A percentile compares a stretch with the other conserved stretches of the same genome.
phyloP scores from a whole-genome alignment of 257 asterid genomes.

The Nicotiana noctiflora region DNA sequence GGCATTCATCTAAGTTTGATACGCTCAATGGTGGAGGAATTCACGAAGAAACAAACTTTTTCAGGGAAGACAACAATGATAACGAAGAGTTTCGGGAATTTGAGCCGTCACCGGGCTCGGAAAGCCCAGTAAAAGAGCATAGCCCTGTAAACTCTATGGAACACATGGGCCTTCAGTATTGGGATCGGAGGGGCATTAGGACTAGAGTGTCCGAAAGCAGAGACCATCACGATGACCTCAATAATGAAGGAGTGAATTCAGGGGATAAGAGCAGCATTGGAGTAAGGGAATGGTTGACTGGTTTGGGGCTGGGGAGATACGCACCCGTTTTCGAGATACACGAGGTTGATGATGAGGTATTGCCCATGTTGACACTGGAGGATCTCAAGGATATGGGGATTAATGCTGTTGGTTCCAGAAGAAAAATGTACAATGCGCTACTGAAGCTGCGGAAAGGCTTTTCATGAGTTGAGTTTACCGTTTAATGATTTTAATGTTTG shows the following conservation, averaged over 20 bases:
- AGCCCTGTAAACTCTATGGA: constrained; percentile 69
- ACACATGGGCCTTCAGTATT: constrained; percentile 70
- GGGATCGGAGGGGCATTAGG: constrained; percentile 66
- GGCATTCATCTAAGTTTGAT: constrained; percentile 53
- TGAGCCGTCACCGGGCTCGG: constrained; percentile 50
- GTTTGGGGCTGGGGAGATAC: constrained; percentile 70
- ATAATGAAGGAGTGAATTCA: constrained; percentile 45
- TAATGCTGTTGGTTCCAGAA: constrained; percentile 78
- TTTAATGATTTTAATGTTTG: constrained; percentile 29
- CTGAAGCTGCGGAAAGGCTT: constrained; percentile 65
- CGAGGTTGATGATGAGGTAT: constrained; percentile 84
- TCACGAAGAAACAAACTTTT: constrained; percentile 27
- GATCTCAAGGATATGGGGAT: constrained; percentile 96
- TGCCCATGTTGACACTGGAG: constrained; percentile 78
- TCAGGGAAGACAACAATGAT: constrained; percentile 41
- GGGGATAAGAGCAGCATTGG: constrained; percentile 40
- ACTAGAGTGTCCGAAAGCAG: constrained; percentile 43
- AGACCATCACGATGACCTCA: constrained; percentile 22
- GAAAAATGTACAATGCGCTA: constrained; percentile 72
- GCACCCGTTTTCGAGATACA: constrained; percentile 76
- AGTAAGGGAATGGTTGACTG: constrained; percentile 81
- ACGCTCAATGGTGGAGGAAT: constrained; percentile 27
- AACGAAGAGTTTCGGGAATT: constrained; percentile 48
- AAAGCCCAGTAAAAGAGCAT: constrained; percentile 54
- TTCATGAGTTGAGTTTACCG: constrained; percentile 34